Evolutionary conservation across 352 stramenopile genomes (phyloP).

Genomic region (Sclerospora graminicola): DNA sequence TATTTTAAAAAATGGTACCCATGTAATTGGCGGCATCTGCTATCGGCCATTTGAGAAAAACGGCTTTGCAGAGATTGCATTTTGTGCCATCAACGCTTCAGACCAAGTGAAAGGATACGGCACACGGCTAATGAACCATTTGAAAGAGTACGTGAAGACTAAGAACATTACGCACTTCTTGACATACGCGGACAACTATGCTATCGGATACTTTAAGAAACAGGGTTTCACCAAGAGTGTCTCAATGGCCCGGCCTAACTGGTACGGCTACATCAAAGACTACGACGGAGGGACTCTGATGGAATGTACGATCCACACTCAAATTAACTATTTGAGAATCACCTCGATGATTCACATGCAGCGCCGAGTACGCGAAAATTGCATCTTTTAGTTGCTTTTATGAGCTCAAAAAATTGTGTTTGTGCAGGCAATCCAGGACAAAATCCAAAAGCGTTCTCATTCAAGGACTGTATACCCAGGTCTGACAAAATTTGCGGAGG

Average conservation of each 20-base stretch:
- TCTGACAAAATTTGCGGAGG: slow-evolving; percentile 63
- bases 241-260: slow-evolving; percentile 80
- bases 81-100: slow-evolving; percentile 95
- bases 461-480: slow-evolving; percentile 67
- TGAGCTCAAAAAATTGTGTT: not conserved
- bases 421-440: slow-evolving; percentile 68
- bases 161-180: slow-evolving; percentile 93
- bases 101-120: slow-evolving; percentile 97
- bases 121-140: slow-evolving; percentile 98
- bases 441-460: slow-evolving; percentile 67
- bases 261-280: slow-evolving; percentile 99
- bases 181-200: slow-evolving; percentile 98
- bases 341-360: slow-evolving; percentile 92
- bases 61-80: slow-evolving; percentile 99
- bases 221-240: slow-evolving; percentile 89
- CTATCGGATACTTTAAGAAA: slow-evolving; percentile 99
- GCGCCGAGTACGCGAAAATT: slow-evolving; percentile 64
- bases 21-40: slow-evolving; percentile 97
- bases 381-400: too few species aligned
- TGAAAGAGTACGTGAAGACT: slow-evolving; percentile 95
- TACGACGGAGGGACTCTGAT: slow-evolving; percentile 99
- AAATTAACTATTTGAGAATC: slow-evolving; percentile 95
- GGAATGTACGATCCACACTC: slow-evolving; percentile 97
- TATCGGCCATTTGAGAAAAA: slow-evolving; percentile 92
- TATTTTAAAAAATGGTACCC: slow-evolving; percentile 84